phyloP scores from a whole-genome alignment of 2,329 filamentous ascomycete species.

The Diaporthe longicolla region DNA sequence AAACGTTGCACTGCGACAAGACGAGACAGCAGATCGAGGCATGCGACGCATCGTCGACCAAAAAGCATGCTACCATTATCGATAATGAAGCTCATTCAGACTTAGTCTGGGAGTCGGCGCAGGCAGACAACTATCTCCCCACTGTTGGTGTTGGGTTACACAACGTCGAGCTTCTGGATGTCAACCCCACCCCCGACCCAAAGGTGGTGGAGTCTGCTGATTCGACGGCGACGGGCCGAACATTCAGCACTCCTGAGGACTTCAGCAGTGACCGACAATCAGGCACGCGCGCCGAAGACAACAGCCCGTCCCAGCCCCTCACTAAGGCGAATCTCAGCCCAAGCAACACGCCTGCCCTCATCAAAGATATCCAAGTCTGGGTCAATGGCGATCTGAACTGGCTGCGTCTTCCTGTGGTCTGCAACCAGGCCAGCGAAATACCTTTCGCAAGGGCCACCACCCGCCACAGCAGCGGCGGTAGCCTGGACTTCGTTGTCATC shows the following conservation, averaged over 20 bases:
- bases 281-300: not conserved
- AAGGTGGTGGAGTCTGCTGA: slow-evolving; percentile 8
- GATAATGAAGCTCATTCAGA: not conserved
- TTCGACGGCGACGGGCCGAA: slow-evolving; percentile 12
- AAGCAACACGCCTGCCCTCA: not conserved
- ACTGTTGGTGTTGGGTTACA: not conserved
- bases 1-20: not conserved
- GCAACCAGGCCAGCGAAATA: not conserved
- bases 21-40: not conserved
- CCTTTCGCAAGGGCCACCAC: not conserved
- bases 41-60: not conserved
- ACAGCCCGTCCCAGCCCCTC: not conserved
- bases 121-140: not conserved
- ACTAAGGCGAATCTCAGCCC: not conserved
- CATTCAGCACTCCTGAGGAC: slow-evolving; percentile 10
- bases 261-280: not conserved
- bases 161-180: not conserved
- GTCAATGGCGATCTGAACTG: slow-evolving; percentile 19
- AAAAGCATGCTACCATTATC: not conserved
- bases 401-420: not conserved
- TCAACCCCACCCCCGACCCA: not conserved
- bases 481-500: slow-evolving; percentile 3
- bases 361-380: slow-evolving; percentile 12
- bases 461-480: slow-evolving; percentile 14
- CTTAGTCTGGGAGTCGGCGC: not conserved